Evolutionary conservation across 2,329 filamentous ascomycete species (phyloP).

Genomic region (Xylaria sp.): DNA sequence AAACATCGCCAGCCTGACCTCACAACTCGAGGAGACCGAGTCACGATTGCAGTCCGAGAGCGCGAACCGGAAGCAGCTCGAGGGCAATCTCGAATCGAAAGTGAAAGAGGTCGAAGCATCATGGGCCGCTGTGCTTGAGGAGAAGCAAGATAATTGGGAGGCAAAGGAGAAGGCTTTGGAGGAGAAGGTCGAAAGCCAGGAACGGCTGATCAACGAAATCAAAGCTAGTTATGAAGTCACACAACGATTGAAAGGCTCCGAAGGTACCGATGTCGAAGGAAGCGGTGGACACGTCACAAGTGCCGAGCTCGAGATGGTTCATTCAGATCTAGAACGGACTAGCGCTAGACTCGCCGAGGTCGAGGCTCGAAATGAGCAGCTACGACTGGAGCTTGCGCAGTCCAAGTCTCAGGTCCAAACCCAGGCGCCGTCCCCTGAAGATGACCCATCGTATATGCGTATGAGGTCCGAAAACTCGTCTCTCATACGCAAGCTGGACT

Average conservation of each 20-base stretch:
- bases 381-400: slow-evolving; percentile 90
- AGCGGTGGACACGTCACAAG: slow-evolving; percentile 76
- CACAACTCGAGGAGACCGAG: slow-evolving; percentile 86
- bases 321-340: slow-evolving; percentile 89
- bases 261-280: slow-evolving; percentile 67
- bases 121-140: slow-evolving; percentile 88
- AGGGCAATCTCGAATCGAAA: slow-evolving; percentile 79
- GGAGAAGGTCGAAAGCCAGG: slow-evolving; percentile 94
- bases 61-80: slow-evolving; percentile 75
- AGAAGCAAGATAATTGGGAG: slow-evolving; percentile 97
- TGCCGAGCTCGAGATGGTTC: slow-evolving; percentile 93
- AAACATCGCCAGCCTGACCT: slow-evolving; percentile 77
- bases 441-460: slow-evolving; percentile 89
- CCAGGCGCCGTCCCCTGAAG: slow-evolving; percentile 75
- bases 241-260: slow-evolving; percentile 82
- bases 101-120: slow-evolving; percentile 91
- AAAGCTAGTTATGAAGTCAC: slow-evolving; percentile 98
- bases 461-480: slow-evolving; percentile 94
- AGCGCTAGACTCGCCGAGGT: slow-evolving; percentile 88
- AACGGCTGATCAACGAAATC: slow-evolving; percentile 89
- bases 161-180: slow-evolving; percentile 91
- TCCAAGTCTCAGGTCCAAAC: slow-evolving; percentile 78
- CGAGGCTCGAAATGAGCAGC: slow-evolving; percentile 92
- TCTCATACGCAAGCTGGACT: slow-evolving; percentile 87
- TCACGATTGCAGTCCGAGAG: slow-evolving; percentile 82